phyloP scores from a whole-genome alignment of 139 green algal species.

The Closterium sp. region DNA sequence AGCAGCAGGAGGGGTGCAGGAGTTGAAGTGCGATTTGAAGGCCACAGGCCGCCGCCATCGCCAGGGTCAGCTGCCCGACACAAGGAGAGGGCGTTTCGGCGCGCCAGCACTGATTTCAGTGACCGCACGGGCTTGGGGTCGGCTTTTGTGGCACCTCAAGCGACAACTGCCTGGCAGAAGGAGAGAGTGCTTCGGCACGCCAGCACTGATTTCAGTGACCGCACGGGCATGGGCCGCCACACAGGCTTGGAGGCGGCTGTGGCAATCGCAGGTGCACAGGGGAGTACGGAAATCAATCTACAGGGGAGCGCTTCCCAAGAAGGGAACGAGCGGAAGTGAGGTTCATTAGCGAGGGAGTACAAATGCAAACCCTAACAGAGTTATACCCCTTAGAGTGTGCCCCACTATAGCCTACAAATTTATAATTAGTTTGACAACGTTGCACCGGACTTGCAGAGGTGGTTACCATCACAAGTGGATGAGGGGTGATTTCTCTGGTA shows the following conservation, averaged over 20 bases:
- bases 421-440: too few relatives aligned
- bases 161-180: neutral
- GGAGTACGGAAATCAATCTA: neutral
- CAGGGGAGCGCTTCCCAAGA: too few relatives aligned
- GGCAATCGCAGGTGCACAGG: neutral
- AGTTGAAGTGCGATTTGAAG: neutral
- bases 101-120: neutral
- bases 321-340: too few relatives aligned
- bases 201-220: neutral
- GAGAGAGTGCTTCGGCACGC: neutral
- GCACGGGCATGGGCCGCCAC: too few relatives aligned
- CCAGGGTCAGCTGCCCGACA: neutral
- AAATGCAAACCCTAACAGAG: too few relatives aligned
- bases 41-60: neutral
- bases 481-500: too few relatives aligned
- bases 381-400: too few relatives aligned
- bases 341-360: too few relatives aligned
- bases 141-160: too few relatives aligned
- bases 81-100: neutral
- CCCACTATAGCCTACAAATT: too few relatives aligned
- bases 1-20: neutral
- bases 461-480: neutral
- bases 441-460: neutral
- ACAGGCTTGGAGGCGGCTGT: neutral
- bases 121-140: neutral